Conservation (phyloP, 2,329 filamentous ascomycete species). For the Diaporthe caulivora region DNA sequence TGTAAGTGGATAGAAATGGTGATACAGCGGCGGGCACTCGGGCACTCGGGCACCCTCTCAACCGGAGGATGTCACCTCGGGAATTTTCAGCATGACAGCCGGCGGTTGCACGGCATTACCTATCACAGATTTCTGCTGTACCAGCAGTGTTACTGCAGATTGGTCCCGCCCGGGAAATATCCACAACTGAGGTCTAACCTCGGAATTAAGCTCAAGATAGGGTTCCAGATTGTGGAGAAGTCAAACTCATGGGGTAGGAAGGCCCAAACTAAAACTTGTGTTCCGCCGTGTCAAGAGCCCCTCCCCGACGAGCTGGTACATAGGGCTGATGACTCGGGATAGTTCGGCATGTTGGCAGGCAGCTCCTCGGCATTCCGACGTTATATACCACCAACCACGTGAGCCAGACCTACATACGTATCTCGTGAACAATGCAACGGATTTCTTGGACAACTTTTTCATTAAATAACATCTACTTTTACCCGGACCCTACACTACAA, state of each 20-base stretch:
- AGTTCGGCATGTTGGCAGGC: slow-evolving; percentile 20
- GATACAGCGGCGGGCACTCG: background rate
- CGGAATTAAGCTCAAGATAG: slow-evolving; percentile 2
- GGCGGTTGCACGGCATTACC: background rate
- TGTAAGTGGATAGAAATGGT: background rate
- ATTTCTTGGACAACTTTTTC: background rate
- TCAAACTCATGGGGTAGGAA: background rate
- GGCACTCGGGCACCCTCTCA: too few species aligned
- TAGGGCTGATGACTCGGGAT: slow-evolving; percentile 27
- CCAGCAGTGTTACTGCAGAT: background rate
- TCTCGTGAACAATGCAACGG: too few species aligned
- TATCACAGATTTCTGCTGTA: too few species aligned
- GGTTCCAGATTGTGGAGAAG: slow-evolving; percentile 5
- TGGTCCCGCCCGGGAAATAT: background rate
- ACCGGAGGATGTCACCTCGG: background rate
- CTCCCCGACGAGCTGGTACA: background rate
- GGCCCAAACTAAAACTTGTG: background rate
- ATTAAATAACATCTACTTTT: slow-evolving; percentile 17
- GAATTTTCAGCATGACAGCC: background rate
- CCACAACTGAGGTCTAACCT: background rate
- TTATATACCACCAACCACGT: background rate
- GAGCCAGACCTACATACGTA: background rate
- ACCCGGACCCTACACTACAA: background rate
- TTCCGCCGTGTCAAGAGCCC: background rate
- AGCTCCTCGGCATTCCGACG: slow-evolving; percentile 9